Percentiles rank a stretch among this genome's conserved stretches.
Evolutionary conservation across 208 protist genomes (phyloP).

Genomic region (Wallacemonas collosoma): DNA sequence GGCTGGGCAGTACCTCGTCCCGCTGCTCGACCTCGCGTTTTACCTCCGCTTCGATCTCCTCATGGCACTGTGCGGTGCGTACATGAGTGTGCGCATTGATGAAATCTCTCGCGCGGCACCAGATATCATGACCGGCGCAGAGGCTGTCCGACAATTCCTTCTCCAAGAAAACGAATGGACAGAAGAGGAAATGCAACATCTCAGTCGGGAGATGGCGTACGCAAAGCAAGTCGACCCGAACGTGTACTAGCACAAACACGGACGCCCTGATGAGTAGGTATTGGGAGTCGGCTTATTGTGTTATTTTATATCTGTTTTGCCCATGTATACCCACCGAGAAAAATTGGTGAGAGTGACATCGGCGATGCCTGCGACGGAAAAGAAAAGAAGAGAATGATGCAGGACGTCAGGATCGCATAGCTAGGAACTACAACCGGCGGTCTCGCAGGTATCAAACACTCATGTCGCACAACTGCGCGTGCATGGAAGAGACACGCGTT

Average conservation of each 20-base stretch:
- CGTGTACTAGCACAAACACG: constrained; percentile 34
- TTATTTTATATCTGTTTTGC: background rate
- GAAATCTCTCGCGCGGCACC: constrained; percentile 55
- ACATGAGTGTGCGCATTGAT: constrained; percentile 56
- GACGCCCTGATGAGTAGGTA: too few species aligned
- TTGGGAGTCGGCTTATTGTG: too few species aligned
- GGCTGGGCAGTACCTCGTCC: constrained; percentile 34
- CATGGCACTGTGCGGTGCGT: constrained; percentile 51
- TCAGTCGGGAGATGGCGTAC: constrained; percentile 74
- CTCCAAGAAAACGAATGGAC: constrained; percentile 81
- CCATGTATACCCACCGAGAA: too few species aligned
- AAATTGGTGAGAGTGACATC: too few species aligned
- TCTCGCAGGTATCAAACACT: too few species aligned
- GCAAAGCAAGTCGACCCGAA: constrained; percentile 57
- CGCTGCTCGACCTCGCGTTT: constrained; percentile 50
- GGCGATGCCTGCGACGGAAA: too few species aligned
- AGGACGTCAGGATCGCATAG: too few species aligned
- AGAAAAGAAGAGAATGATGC: too few species aligned
- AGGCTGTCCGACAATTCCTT: constrained; percentile 52
- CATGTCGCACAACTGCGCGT: too few species aligned
- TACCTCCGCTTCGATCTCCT: constrained; percentile 53
- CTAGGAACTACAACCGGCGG: too few species aligned
- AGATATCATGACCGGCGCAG: constrained; percentile 74
- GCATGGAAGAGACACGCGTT: too few species aligned
- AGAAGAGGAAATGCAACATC: constrained; percentile 61